Evolutionary conservation across 352 stramenopile species (phyloP), one percentile per base, ranked within the genome.

Genomic region (Pythium vanterpoolii): DNA sequence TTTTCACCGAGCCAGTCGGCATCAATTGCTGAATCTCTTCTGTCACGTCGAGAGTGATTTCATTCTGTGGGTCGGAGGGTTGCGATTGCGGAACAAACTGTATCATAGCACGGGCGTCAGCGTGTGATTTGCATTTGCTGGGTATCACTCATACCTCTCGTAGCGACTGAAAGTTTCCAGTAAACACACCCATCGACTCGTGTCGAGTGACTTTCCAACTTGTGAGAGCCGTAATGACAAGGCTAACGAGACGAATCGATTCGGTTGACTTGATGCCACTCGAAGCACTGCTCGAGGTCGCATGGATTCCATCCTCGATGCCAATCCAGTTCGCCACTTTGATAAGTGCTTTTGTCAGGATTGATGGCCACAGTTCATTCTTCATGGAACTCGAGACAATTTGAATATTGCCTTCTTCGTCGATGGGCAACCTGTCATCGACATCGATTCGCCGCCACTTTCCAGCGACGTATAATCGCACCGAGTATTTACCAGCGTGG

Each of bases 391-490:
- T 94, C 19, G 75, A 70, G 8, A 90, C 51, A 52, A 84, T 75
- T 3, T 76, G 51, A 19, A 90, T 75, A 27, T 86, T 72, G 4
- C 68, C 71, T 19, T 77, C 62, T 4, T 60, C 39, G 47, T 85
- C 76, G 9, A 94, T 52, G 14, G 83, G 83, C 18, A 94, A 39
- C 13, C 68, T 76, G 46, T 93, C 85, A 56, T 94, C 85, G 5
- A 93, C 52, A 55, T 90, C 79, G 10, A 93, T 42, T 9, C 77
- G 70, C 18, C 85, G 69, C 85, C 85, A 94, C 31, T 78, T 86
- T 3, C 85, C 85, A 16, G 83, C 66, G 16, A 90, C 65, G 27
- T 87, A 93, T 3, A 93, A 50, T 38, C 81, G 81, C 18, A 94
- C 78, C 7, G 72, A 74, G 59, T 93, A 94, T 43, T 89, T 90